Conservation (phyloP, 108 stramenopile species). For the Conticribra weissflogii region DNA sequence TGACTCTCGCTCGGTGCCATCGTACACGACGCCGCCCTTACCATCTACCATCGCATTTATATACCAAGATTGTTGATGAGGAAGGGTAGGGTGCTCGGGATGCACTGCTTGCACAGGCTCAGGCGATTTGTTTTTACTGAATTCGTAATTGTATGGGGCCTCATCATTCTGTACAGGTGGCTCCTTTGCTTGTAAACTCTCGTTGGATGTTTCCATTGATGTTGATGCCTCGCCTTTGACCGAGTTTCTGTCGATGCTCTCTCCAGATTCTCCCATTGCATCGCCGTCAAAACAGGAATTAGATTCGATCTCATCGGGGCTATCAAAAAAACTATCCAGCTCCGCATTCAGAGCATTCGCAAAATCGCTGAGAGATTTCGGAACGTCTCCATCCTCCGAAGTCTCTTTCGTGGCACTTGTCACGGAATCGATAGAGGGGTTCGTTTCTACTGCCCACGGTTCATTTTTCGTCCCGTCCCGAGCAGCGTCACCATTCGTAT, state of each 20-base stretch:
- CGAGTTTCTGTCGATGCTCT: not conserved
- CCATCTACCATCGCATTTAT: conserved; percentile 54
- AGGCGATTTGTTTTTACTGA: conserved; percentile 39
- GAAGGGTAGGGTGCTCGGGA: conserved; percentile 7
- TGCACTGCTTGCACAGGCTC: conserved; percentile 23
- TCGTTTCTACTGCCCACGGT: not conserved
- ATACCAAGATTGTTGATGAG: conserved; percentile 53
- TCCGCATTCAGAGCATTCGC: conserved; percentile 32
- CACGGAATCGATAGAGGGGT: not conserved
- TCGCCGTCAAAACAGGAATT: not conserved
- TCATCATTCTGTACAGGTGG: not conserved
- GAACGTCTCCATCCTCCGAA: not conserved
- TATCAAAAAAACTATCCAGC: conserved; percentile 21
- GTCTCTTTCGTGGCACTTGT: no score
- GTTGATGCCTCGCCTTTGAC: not conserved
- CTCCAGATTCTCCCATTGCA: not conserved
- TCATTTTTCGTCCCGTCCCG: no score
- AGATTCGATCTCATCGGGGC: not conserved
- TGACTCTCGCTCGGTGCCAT: not conserved
- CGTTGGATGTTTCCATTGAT: no score
- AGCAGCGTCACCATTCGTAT: no score
- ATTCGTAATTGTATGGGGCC: conserved; percentile 22
- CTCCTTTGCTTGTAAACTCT: not conserved
- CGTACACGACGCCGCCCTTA: conserved; percentile 38
- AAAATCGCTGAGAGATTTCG: conserved; percentile 36